Evolutionary conservation across 2,329 filamentous ascomycete genomes (phyloP).

Genomic region (Diplodia seriata): DNA sequence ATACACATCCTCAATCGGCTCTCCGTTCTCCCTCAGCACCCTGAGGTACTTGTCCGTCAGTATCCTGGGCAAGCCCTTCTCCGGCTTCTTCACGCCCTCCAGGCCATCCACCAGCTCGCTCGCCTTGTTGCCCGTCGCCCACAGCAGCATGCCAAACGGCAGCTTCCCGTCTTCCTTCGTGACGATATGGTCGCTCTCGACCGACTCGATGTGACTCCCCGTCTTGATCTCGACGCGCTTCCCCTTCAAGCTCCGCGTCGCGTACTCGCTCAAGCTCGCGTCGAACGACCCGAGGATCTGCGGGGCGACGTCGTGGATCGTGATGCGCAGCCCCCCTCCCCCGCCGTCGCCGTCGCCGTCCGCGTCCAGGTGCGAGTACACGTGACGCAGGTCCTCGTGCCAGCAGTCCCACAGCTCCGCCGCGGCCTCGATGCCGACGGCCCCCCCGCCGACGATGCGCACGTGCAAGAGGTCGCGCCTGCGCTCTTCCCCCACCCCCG

Average conservation of each 20-base stretch:
- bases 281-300: slow-evolving; percentile 53
- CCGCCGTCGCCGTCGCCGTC: too few species aligned
- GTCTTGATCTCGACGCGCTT: slow-evolving; percentile 51
- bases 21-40: slow-evolving; percentile 42
- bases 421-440: slow-evolving; percentile 53
- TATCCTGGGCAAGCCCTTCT: slow-evolving; percentile 46
- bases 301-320: slow-evolving; percentile 55
- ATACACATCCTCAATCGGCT: slow-evolving; percentile 39
- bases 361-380: slow-evolving; percentile 51
- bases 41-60: slow-evolving; percentile 46
- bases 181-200: slow-evolving; percentile 45
- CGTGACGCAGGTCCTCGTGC: slow-evolving; percentile 46
- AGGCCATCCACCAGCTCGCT: slow-evolving; percentile 46
- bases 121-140: slow-evolving; percentile 50
- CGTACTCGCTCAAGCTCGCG: slow-evolving; percentile 51
- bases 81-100: slow-evolving; percentile 42
- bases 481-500: slow-evolving; percentile 38
- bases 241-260: slow-evolving; percentile 46
- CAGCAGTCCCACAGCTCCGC: slow-evolving; percentile 55
- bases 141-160: slow-evolving; percentile 49
- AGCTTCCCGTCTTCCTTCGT: slow-evolving; percentile 48
- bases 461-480: slow-evolving; percentile 49
- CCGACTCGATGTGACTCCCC: slow-evolving; percentile 47
- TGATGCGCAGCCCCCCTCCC: slow-evolving; percentile 49
- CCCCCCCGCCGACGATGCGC: slow-evolving; percentile 52